Evolutionary conservation across 2,329 filamentous ascomycete genomes (phyloP), one percentile per base, ranked within the genome.

Genomic region (Trichoderma hamatum): DNA sequence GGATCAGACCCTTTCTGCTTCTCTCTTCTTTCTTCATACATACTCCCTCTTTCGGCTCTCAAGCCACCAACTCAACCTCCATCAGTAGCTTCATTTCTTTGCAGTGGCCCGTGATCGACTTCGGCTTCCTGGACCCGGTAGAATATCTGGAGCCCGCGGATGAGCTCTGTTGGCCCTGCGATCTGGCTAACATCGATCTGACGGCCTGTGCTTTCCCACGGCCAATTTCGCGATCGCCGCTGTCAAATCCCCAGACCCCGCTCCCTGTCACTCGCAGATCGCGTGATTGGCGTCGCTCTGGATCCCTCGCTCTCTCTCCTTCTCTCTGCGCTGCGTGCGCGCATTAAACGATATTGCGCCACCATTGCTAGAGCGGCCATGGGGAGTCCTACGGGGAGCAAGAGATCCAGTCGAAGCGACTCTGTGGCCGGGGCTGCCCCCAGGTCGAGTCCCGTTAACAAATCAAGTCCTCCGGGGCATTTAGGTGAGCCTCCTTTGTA

Each of bases 331-430:
- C 7, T 58, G 30, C 14, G 39, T 32, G 24, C 24, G 30, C 32
- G 30, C 49, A 51, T 43, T 36, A 51, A 30, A 28, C n/a, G 46
- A 56, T 43, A 24, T 34, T 51, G 28, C 54, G 54, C 28, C 39
- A 30, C 39, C 1, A 6, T 43, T 43, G 16, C 16, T 49, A 13
- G 14, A n/a, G 24, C 24, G 49, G 58, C 30, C 39, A 69, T 69
- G 68, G 68, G 61, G 13, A 65, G 68, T 13, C 24, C 43, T 46
- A 36, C 64, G 19, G 68, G 68, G 39, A 70, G 68, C 36, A 70
- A 68, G 36, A 59, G 63, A 39, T 70, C 68, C 16, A 70, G 68
- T 56, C 65, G 68, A 6, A 70, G 68, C 26, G 65, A 54, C 28
- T 60, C 68, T 21, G 34, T 51, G 6, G 58, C 66, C 16, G 69